These are phyloP conservation scores for Jackrogersella multiformis DNA, from an alignment of 495 filamentous ascomycete genomes.

Conservation along the genomic window DNA sequence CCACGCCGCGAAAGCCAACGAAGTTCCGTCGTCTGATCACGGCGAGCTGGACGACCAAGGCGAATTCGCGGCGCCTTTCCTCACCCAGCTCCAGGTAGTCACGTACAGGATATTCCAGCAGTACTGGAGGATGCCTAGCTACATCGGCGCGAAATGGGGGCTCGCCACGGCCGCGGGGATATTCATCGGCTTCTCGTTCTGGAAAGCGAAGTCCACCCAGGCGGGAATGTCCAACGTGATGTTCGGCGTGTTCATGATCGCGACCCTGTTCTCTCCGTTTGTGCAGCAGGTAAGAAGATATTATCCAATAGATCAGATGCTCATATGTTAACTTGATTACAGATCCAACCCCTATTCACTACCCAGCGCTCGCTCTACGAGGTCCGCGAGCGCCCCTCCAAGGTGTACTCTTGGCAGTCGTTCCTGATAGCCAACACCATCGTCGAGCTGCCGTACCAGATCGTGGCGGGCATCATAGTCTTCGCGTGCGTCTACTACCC, in stretches of 20 bases:
- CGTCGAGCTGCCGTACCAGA: slow-evolving; percentile 5
- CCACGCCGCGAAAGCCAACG: background rate
- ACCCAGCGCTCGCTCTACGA: slow-evolving; percentile 13
- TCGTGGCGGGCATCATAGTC: slow-evolving; percentile 2
- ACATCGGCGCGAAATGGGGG: slow-evolving; percentile 8
- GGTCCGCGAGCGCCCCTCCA: slow-evolving; percentile 8
- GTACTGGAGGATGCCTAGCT: slow-evolving; percentile 13
- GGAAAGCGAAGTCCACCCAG: background rate
- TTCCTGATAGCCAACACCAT: slow-evolving; percentile 10
- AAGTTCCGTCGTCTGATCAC: background rate
- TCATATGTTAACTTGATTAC: background rate
- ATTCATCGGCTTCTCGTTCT: slow-evolving; percentile 9
- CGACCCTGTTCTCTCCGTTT: slow-evolving; percentile 2
- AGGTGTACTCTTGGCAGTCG: slow-evolving; percentile 6
- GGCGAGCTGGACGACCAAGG: background rate
- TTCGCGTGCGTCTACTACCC: slow-evolving; percentile 9
- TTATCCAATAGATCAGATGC: background rate
- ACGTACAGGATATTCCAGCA: slow-evolving; percentile 9
- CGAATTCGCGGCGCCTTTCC: slow-evolving; percentile 3
- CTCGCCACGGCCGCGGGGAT: background rate
- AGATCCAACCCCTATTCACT: slow-evolving; percentile 9
- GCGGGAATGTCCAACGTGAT: slow-evolving; percentile 6
- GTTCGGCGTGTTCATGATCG: slow-evolving; percentile 12
- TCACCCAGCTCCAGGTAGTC: background rate
- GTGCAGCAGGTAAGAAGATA: background rate